A percentile compares a stretch with the other conserved stretches of the same genome.
Evolutionary conservation across 2,329 filamentous ascomycete species (phyloP).

Genomic region (Botrytis tulipae): DNA sequence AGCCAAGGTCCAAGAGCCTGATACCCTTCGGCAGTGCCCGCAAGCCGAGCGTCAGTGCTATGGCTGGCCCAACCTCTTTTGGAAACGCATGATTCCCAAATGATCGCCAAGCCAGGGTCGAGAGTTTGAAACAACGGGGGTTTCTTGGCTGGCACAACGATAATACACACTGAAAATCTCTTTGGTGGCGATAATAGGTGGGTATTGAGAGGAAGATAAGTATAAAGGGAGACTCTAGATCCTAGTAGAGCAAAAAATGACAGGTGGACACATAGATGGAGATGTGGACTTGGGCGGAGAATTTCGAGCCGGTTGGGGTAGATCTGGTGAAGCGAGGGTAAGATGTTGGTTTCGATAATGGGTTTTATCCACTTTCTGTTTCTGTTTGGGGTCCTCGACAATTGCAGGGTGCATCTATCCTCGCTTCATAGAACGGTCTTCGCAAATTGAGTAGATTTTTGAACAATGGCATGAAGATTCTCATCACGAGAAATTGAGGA

Average conservation of each 20-base stretch:
- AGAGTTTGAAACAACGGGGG: neutral
- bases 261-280: neutral
- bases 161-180: neutral
- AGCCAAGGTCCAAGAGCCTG: neutral
- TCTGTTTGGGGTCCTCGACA: neutral
- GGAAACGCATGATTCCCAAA: neutral
- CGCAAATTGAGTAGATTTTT: neutral
- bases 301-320: neutral
- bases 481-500: neutral
- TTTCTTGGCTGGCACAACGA: slow-evolving; percentile 1
- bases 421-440: neutral
- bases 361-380: neutral
- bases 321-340: neutral
- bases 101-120: neutral
- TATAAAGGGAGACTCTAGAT: neutral
- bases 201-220: neutral
- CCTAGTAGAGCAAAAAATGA: neutral
- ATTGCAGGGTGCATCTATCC: neutral
- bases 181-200: neutral
- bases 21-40: neutral
- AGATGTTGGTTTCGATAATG: neutral
- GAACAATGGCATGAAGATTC: neutral
- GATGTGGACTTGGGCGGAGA: neutral
- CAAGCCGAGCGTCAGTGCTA: neutral
- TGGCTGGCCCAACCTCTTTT: neutral